phyloP scores from a whole-genome alignment of 306 rosid genomes.

The Prunus dulcis region DNA sequence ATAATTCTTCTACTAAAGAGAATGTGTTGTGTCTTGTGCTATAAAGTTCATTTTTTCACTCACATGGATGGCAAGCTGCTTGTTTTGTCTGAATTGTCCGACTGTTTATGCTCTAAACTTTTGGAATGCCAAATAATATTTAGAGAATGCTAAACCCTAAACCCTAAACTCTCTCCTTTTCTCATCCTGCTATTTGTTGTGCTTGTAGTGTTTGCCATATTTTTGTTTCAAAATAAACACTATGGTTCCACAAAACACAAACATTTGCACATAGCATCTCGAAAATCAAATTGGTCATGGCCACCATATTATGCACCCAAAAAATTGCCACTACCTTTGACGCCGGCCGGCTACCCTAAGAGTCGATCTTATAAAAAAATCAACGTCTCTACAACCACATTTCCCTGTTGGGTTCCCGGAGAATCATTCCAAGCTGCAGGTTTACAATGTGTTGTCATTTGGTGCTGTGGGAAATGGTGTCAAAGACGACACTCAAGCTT shows the following conservation, averaged over 20 bases:
- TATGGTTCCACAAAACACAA: neutral
- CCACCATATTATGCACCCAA: neutral
- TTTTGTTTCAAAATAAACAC: conserved; percentile 5
- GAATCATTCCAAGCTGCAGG: neutral
- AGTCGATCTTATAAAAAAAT: neutral
- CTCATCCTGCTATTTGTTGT: neutral
- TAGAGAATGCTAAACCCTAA: neutral
- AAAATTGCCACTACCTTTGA: neutral
- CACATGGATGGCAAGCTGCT: neutral
- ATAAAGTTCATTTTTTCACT: neutral
- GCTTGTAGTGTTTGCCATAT: neutral
- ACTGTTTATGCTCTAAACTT: neutral
- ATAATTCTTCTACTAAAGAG: neutral
- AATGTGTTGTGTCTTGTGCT: neutral
- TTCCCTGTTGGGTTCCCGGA: neutral
- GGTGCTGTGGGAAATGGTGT: conserved; percentile 52
- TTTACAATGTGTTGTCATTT: conserved; percentile 30
- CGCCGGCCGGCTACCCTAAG: neutral
- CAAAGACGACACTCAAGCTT: conserved; percentile 40
- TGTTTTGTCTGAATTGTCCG: neutral
- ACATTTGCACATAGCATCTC: neutral
- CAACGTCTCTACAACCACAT: conserved; percentile 12
- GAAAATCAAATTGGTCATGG: conserved; percentile 1
- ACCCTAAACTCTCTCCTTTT: neutral
- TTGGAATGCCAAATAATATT: too few relatives aligned